Evolutionary conservation across 352 stramenopile species (phyloP), one percentile per base, ranked within the genome.

Genomic region (Pythium vanterpoolii): DNA sequence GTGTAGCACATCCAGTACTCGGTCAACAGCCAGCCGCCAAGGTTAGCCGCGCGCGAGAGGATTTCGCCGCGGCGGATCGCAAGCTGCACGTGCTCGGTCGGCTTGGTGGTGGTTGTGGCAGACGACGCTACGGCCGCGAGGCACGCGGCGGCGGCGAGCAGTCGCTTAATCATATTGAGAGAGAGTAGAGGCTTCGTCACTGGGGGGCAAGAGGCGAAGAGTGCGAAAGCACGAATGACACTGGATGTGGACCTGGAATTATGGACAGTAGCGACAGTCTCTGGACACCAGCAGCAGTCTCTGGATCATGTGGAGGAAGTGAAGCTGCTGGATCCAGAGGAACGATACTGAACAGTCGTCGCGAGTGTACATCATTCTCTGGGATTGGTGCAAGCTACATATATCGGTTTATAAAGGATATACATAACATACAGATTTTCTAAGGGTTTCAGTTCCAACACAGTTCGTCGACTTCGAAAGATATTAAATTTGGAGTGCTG

Each of bases 1-100:
- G 79, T 76, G 51, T 71, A 77, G 27, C 76, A 89, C 72, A 96
- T 92, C 71, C 84, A 94, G 60, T 81, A 69, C 67, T 96, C 88
- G 28, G 77, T 56, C 3, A 96, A 60, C 13, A 95, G 73, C 87
- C 87, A 96, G 48, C 86, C 83, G 19, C 86, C 87, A 28, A 95
- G 68, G 66, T 96, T 96, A 28, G 89, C 79, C 3, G 83, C 87
- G 10, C 80, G 76, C 57, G 61, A 71, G 7, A 65, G 63, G 3
- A 81, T 40, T 27, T 79, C 65, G 21, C 74, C 74, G 16, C 65
- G 57, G 4, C 72, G 72, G 42, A 84, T 67, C 54, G 44, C 33
- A 55, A 49, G 43, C 49, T 69, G 54, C 38, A 69, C 40, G 48
- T 69, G 62, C 33, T 64, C 52, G 9, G 18, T 21, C 13, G 45